These are phyloP conservation scores for Lodderomyces oxycetoniae DNA, from an alignment of 1,139 yeast species.

Conservation along the genomic window DNA sequence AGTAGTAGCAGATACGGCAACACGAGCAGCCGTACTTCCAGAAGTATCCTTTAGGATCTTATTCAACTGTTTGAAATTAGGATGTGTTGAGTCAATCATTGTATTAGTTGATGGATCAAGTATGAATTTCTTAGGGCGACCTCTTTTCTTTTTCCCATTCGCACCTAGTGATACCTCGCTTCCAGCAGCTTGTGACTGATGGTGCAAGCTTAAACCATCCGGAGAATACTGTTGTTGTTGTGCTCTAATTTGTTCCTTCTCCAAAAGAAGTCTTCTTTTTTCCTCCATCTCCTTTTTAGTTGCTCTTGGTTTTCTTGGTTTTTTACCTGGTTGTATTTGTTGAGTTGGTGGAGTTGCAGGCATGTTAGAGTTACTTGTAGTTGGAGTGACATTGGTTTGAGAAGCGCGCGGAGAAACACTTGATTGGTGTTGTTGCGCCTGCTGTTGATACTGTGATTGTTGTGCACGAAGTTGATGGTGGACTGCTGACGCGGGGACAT, in stretches of 20 bases:
- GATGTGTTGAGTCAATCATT: constrained; percentile 42
- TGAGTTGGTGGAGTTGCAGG: constrained; percentile 2
- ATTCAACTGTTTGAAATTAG: constrained; percentile 39
- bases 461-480: constrained; percentile 2
- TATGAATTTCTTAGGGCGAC: constrained; percentile 43
- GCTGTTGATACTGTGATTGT: constrained; percentile 4
- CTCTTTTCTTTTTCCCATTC: constrained; percentile 35
- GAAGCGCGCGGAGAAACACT: neutral
- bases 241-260: constrained; percentile 7
- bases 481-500: neutral
- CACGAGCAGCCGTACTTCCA: constrained; percentile 4
- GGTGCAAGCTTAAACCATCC: no score
- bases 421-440: constrained; percentile 8
- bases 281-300: constrained; percentile 13
- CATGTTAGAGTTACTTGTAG: constrained; percentile 6
- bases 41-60: constrained; percentile 27
- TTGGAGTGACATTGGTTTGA: constrained; percentile 9
- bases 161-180: constrained; percentile 2
- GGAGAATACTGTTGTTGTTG: constrained; percentile 10
- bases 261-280: constrained; percentile 10
- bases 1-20: neutral
- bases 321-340: constrained; percentile 19
- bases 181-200: constrained; percentile 4
- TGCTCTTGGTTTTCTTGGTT: constrained; percentile 24
- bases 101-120: constrained; percentile 40